Evolutionary conservation across 1,284 basidiomycete genomes (phyloP), one percentile per base, ranked within the genome.

Genomic region (Austropuccinia psidii): DNA sequence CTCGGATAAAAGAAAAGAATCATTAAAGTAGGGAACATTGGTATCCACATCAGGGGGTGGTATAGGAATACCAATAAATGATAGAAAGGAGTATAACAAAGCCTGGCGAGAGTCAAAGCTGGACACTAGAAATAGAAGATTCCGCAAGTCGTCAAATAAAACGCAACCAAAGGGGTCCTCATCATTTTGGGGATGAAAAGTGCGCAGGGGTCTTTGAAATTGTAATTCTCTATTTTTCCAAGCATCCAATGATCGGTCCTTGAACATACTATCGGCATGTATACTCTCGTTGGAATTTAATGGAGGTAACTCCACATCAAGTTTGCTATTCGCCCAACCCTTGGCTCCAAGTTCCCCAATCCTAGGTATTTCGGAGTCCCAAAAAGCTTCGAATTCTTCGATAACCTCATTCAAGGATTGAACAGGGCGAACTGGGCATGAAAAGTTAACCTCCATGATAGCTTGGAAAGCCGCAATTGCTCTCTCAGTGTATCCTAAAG

Each of bases 81-180:
- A 86, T 41, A 96, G 83, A 85, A 90, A 92, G 7, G 88, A 85
- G 74, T 89, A 82, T 17, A 90, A 86, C 76, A 93, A 87, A 39
- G 86, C 84, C 27, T 86, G 79, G 78, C 86, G 86, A 0, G 87
- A 86, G 45, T 81, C 81, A 2, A 80, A 77, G 3, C 85, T 84
- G 11, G 82, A 82, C 37, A 94, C 78, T 37, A 85, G 79, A 68
- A 91, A 82, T 24, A 97, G 84, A 58, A 93, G 83, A 1, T 86
- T 81, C 13, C 85, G 85, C 73, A 96, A 85, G 79, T 97, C 93
- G 55, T 86, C 83, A 80, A 93, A 91, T 17, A 97, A 82, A 27
- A 95, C 84, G 1, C 86, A 86, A 0, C 87, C 83, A 80, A 89
- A 93, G 0, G 92, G 91, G 80, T 94, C 92, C 33, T 84, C 83